Evolutionary conservation across 768 basidiomycete genomes (phyloP), one percentile per base, ranked within the genome.

Genomic region (Tylopilus rubrobrunneus): DNA sequence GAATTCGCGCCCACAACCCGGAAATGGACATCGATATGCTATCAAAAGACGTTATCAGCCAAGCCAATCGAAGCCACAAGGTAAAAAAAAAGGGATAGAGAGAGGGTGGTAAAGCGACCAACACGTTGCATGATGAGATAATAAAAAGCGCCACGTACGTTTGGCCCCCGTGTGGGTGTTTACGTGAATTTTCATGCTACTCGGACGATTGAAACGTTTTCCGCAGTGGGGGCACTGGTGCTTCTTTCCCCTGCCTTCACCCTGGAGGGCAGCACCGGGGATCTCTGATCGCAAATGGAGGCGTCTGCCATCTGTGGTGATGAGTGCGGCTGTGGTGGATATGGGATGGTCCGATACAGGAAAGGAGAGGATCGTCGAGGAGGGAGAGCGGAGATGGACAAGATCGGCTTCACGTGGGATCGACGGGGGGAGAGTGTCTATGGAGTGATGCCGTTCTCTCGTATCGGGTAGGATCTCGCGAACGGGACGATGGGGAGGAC

Each of bases 1-100:
- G 71, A 91, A 91, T 55, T 85, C 81, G 33, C 86, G 78, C 37
- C 84, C 85, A 65, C 88, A 90, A 41, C 82, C 79, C 7, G 84
- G 85, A 75, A 75, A 86, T 5, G 86, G 85, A 60, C 89, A 91
- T 40, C 79, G 76, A 71, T 86, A 89, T 19, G 87, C 89, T 87
- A 57, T 58, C 44, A 48, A 19, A 6, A 43, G 54, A 49, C 46
- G 56, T 42, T 46, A 61, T 67, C 55, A 62, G 55, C 31, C 41
- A 52, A 53, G 40, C 10, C 40, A 7, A 8, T 19, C 2, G 17
- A 23, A n/a, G 40, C 21, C 40, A 41, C 40, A 21, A 41, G 40
- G 19, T 23, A n/a, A n/a, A 2, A 4, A 21, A 31, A 63, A 62
- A 56, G 44, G 50, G 53, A 33, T 53, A 23, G 52, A 7, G 41